Base-by-base conservation (phyloP, 371 early-diverging fungal species). In the Mortierella sp. region DNA sequence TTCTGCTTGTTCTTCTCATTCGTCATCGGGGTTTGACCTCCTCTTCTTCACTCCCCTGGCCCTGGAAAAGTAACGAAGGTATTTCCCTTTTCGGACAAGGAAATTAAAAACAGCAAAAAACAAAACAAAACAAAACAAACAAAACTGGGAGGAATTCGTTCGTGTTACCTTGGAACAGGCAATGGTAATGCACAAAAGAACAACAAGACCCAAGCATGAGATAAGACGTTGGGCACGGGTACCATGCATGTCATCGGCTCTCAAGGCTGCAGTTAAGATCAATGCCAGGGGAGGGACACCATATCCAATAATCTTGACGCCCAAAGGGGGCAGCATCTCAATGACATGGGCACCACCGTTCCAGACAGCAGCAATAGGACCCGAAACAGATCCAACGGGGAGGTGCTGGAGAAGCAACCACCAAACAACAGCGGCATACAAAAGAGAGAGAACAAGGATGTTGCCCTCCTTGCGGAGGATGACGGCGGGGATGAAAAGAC, bases 201-300 rank as follows among this genome's bases (percentile, higher is more conserved):
- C 87, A 71, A 93, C 54, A 51, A 97, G 86, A 48, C 97, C 98
- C 75, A 92, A 87, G 71, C 96, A 87, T 55, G 96, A 95, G 88
- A 96, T 95, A 71, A 96, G 74, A 41, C 97, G 93, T 75, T 94
- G 92, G 51, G 92, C 78, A 54, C 94, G 93, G 71, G 88, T 93
- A 29, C 95, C 95, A 32, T 87, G 80, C 0, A 73, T 77, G 58
- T 88, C 90, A 48, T 89, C 90, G 1, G 94, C 92, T n/a, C 92
- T 86, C 71, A 96, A 86, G 18, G 94, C 90, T 63, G 92, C 92
- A 32, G 92, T 89, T 46, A 94, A 77, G 55, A 95, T 89, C 49
- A 93, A 78, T 51, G 83, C 88, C 12, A 90, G 12, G 4, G 93
- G 89, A 43, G 92, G 83, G 11, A 83, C 58, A 7, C 74, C 88